phyloP scores from a whole-genome alignment of 108 stramenopile genomes.

The Craspedostauros australis region DNA sequence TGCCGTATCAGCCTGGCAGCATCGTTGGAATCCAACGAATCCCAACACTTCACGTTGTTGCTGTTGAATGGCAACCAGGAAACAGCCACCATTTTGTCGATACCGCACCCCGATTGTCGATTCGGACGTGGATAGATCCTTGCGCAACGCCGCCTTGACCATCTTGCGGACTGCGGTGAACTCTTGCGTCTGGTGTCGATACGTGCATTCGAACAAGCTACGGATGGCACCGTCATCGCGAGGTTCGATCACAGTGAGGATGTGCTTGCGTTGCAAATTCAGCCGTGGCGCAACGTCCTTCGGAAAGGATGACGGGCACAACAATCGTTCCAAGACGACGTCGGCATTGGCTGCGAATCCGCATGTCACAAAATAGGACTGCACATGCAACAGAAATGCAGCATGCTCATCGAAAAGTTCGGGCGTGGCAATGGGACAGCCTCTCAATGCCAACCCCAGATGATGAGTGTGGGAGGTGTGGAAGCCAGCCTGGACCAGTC shows the following conservation, averaged over 20 bases:
- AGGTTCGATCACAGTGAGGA: conserved; percentile 15
- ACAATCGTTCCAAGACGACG: conserved; percentile 2
- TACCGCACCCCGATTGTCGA: conserved; percentile 28
- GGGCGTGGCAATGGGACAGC: conserved; percentile 6
- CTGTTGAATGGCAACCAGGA: conserved; percentile 34
- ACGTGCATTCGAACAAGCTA: conserved; percentile 38
- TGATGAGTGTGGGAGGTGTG: background rate
- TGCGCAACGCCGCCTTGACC: conserved; percentile 54
- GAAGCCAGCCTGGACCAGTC: background rate
- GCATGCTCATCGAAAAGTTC: conserved; percentile 82
- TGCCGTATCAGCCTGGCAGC: conserved; percentile 21
- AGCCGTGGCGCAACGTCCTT: background rate
- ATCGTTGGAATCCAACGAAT: conserved; percentile 46
- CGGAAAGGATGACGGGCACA: conserved; percentile 26
- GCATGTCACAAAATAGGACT: conserved; percentile 44
- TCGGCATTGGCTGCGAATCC: conserved; percentile 14
- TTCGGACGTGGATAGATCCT: conserved; percentile 34
- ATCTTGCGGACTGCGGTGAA: conserved; percentile 64
- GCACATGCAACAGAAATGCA: conserved; percentile 50
- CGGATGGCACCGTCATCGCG: conserved; percentile 36
- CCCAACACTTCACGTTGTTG: conserved; percentile 34
- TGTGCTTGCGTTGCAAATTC: background rate
- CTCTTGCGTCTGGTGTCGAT: conserved; percentile 33
- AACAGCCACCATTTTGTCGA: conserved; percentile 28
- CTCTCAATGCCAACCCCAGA: background rate